Percentiles rank a stretch among this genome's conserved stretches.
These are phyloP conservation scores for Pulicaria dysenterica DNA, from an alignment of 129 eudicot species.

Conservation along the genomic window DNA sequence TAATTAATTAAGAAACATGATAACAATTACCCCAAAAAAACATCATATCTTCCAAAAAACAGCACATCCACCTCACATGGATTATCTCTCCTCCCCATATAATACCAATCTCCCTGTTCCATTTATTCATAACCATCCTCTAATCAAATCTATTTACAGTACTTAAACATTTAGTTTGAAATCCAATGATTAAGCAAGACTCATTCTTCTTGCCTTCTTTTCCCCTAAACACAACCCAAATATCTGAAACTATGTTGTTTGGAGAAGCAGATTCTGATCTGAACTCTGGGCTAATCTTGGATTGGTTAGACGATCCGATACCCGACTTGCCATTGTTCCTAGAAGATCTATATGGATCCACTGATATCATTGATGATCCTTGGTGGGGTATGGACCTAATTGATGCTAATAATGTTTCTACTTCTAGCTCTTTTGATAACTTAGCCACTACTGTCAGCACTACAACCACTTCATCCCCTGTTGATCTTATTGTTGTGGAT, in stretches of 20 bases:
- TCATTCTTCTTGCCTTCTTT: conserved; percentile 19
- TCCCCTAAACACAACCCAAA: conserved; percentile 25
- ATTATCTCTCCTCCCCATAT: conserved; percentile 47
- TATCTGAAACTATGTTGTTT: conserved; percentile 40
- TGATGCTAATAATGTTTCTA: conserved; percentile 30
- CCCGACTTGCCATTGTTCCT: conserved; percentile 57
- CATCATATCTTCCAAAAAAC: conserved; percentile 70
- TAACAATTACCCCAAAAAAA: conserved; percentile 26
- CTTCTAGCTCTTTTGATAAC: conserved; percentile 34
- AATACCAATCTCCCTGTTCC: conserved; percentile 25
- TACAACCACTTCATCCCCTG: conserved; percentile 40
- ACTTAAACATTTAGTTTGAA: neutral
- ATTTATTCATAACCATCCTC: conserved; percentile 30
- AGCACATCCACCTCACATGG: conserved; percentile 49
- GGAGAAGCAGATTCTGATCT: conserved; percentile 57
- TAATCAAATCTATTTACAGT: neutral
- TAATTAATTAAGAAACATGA: conserved; percentile 6
- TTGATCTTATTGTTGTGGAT: conserved; percentile 22
- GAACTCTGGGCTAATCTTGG: conserved; percentile 53
- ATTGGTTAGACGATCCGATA: conserved; percentile 59
- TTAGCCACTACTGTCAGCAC: conserved; percentile 35
- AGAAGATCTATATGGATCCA: conserved; percentile 57
- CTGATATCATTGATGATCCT: conserved; percentile 44
- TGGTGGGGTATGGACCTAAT: conserved; percentile 60
- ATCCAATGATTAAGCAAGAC: conserved; percentile 44